Percentiles rank a stretch among this genome's conserved stretches.
These are phyloP conservation scores for Eragrostis curvula DNA, from an alignment of 176 grass and related monocot genomes.

Conservation along the genomic window DNA sequence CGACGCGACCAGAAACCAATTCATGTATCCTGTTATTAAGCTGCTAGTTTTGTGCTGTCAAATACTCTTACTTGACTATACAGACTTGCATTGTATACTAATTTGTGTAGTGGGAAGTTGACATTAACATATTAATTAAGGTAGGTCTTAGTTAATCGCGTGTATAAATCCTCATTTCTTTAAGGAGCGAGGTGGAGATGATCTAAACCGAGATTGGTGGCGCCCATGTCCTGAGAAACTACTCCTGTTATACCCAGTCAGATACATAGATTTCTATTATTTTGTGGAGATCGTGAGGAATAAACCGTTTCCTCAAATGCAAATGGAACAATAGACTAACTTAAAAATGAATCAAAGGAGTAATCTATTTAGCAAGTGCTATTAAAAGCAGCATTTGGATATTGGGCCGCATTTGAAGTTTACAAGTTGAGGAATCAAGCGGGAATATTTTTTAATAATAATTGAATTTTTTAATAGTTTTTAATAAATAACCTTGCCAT, in stretches of 20 bases:
- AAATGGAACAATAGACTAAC: background rate
- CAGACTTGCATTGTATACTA: background rate
- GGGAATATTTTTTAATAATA: too few relatives aligned
- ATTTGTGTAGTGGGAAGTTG: background rate
- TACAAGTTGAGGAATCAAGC: too few relatives aligned
- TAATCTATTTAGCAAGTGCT: too few relatives aligned
- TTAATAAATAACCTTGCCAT: too few relatives aligned
- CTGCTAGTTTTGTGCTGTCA: background rate
- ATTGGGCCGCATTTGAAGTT: too few relatives aligned
- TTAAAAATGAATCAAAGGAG: background rate
- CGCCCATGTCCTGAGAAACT: background rate
- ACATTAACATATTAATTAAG: too few relatives aligned
- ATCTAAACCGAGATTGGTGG: background rate
- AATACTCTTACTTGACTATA: background rate
- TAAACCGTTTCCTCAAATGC: background rate
- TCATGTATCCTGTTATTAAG: background rate
- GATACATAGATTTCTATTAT: background rate
- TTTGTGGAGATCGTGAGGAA: background rate
- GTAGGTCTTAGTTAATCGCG: background rate
- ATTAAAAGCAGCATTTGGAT: too few relatives aligned
- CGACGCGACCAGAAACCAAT: background rate
- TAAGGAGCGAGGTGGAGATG: background rate
- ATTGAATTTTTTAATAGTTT: too few relatives aligned
- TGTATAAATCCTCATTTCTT: background rate
- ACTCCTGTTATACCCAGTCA: background rate